Base-by-base conservation (phyloP, 495 filamentous ascomycete species). In the Penicillium roqueforti region DNA sequence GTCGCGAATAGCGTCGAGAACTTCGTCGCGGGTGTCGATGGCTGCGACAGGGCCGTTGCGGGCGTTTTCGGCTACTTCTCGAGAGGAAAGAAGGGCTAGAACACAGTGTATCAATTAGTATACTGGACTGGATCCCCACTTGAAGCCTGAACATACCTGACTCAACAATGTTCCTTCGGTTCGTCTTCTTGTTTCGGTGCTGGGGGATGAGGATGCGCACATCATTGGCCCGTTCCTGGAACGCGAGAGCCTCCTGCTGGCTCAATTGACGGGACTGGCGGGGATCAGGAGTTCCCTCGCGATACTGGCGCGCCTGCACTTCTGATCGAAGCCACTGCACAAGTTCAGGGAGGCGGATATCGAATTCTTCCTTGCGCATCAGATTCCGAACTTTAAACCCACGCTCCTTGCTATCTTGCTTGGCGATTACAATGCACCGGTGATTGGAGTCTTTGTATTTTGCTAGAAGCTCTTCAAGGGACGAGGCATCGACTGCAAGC, bases 171-270 rank as follows among this genome's bases (percentile, higher is more conserved):
- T 85, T 85, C 50, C 81, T 82, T 29, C 92, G 84, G 66, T 95
- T 96, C 37, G 85, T 85, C 73, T 96, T 98, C 70, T 96, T 96
- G 65, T 83, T 87, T 60, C 87, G 85, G 26, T 89, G 90, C 46
- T 87, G 84, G 1, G 87, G 82, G 1, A 88, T 74, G 1, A 97
- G 79, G 25, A 97, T 86, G 42, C 89, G 85, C 25, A 98, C 92
- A 54, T 92, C 84, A 60, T 85, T 85, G 42, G 81, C 77, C 22
- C 74, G 75, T 26, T 84, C 83, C 29, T 67, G 61, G 32, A 53
- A 65, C 40, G 60, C 52, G 16, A 61, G 58, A 2, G 66, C 45
- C 36, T 79, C 73, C 52, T 70, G 60, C 49, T 80, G 77, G 49
- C 76, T 74, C 10, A 61, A 53, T 28, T 79, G 72, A 38, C 80